A percentile compares a stretch with the other conserved stretches of the same genome.
These are phyloP conservation scores for Croton laevigatus DNA, from an alignment of 441 rosid genomes.

Conservation along the genomic window DNA sequence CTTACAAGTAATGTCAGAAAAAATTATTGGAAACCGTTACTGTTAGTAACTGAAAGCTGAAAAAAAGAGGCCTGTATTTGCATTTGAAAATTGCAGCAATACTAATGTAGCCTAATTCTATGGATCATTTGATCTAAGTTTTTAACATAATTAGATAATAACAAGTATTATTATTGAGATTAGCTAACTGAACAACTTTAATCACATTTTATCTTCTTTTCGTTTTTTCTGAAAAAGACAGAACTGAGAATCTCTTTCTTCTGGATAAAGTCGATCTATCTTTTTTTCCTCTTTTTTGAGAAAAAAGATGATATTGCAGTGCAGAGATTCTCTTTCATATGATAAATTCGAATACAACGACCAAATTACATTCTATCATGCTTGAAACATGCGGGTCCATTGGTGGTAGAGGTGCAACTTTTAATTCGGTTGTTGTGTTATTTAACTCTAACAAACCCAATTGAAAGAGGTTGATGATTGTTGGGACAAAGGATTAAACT, in stretches of 20 bases:
- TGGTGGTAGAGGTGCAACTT: background rate
- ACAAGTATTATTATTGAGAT: too few relatives aligned
- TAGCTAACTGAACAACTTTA: too few relatives aligned
- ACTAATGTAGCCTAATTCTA: background rate
- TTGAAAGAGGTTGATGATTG: background rate
- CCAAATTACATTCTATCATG: background rate
- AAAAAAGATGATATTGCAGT: background rate
- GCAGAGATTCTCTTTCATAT: background rate
- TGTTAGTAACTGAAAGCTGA: background rate
- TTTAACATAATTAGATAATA: too few relatives aligned
- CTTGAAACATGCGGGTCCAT: slow-evolving; percentile 10
- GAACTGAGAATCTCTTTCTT: too few relatives aligned
- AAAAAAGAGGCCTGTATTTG: background rate
- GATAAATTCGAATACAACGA: background rate
- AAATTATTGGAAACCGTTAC: background rate
- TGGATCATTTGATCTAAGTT: background rate
- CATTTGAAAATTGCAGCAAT: background rate
- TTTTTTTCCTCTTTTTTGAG: too few relatives aligned
- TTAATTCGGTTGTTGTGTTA: background rate
- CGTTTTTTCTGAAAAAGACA: too few relatives aligned
- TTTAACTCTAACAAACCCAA: background rate
- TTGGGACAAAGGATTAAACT: background rate
- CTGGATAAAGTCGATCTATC: too few relatives aligned
- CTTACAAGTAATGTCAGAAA: background rate
- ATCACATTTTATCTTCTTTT: too few relatives aligned